phyloP scores from a whole-genome alignment of 1,139 yeast species.

The Diutina siamensis region DNA sequence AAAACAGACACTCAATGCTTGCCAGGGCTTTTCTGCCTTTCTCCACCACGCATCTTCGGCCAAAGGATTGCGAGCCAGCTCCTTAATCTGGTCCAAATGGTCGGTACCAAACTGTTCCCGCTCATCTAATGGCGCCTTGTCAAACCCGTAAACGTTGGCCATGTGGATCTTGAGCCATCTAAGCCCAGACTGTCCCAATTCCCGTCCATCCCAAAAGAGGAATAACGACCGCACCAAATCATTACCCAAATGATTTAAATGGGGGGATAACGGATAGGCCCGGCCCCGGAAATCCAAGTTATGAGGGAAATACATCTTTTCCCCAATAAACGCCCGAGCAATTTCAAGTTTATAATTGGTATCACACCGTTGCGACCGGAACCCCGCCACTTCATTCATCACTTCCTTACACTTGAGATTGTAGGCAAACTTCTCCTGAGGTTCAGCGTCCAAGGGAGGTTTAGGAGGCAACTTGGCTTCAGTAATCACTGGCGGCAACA shows the following conservation, averaged over 20 bases:
- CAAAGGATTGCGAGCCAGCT: constrained; percentile 62
- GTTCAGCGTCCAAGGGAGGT: constrained; percentile 62
- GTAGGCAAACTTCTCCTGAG: constrained; percentile 58
- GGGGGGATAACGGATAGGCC: constrained; percentile 87
- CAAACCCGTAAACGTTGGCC: constrained; percentile 81
- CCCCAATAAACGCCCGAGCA: constrained; percentile 86
- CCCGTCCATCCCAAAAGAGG: constrained; percentile 80
- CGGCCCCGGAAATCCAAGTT: constrained; percentile 92
- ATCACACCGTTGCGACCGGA: constrained; percentile 86
- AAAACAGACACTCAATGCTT: constrained; percentile 74
- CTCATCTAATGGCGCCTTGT: constrained; percentile 69
- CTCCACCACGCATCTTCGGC: constrained; percentile 66
- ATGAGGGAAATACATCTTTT: constrained; percentile 87
- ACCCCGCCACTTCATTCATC: constrained; percentile 50
- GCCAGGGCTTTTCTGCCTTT: constrained; percentile 92
- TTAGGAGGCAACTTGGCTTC: constrained; percentile 51
- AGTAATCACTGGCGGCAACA: constrained; percentile 56
- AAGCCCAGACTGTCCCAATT: constrained; percentile 64
- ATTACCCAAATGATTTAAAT: constrained; percentile 73
- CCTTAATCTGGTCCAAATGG: constrained; percentile 48
- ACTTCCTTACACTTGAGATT: constrained; percentile 45
- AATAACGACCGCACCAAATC: constrained; percentile 82
- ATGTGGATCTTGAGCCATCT: constrained; percentile 85
- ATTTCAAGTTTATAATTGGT: constrained; percentile 87
- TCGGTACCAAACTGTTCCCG: constrained; percentile 65